A percentile compares a stretch with the other conserved stretches of the same genome.
phyloP scores from a whole-genome alignment of 176 grass and related monocot genomes.

The maize (Zea mays) region Zm-B73-REFERENCE-NAM-5.0 NC_050105.1:127517501-127518000 shows the following conservation, averaged over 20 bases:
- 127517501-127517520: constrained; percentile 47
- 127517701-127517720: constrained; percentile 72
- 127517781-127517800: constrained; percentile 45
- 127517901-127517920: too few relatives aligned
- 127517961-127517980: too few relatives aligned
- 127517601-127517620: constrained; percentile 78
- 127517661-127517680: constrained; percentile 70
- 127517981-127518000: too few relatives aligned
- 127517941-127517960: too few relatives aligned
- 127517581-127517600: constrained; percentile 57
- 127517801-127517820: constrained; percentile 56
- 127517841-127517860: constrained; percentile 34
- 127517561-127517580: constrained; percentile 62
- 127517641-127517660: constrained; percentile 63
- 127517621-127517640: constrained; percentile 48
- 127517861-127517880: background rate
- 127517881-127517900: background rate
- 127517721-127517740: constrained; percentile 64
- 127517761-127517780: constrained; percentile 34
- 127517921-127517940: too few relatives aligned
- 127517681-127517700: constrained; percentile 67
- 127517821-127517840: constrained; percentile 66
- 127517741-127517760: constrained; percentile 58
- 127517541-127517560: constrained; percentile 55
- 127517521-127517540: constrained; percentile 45